Conservation (phyloP, 106 monocot genomes). For the Dendrobium huoshanense region DNA sequence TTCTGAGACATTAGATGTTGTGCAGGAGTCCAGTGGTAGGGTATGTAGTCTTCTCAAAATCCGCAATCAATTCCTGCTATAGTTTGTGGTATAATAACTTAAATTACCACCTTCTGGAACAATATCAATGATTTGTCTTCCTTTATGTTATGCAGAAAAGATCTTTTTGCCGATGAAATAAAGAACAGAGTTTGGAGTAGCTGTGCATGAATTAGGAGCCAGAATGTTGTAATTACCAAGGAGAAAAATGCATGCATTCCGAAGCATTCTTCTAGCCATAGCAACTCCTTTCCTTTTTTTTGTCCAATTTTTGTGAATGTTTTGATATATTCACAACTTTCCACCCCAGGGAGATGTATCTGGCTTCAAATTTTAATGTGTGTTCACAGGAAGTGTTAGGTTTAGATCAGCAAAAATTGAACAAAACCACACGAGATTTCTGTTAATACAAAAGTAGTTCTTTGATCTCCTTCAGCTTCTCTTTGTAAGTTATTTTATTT, state of each 20-base stretch:
- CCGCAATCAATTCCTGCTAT: not conserved
- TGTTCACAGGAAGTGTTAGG: not conserved
- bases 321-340: not conserved
- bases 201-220: conserved; percentile 5
- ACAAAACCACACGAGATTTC: not conserved
- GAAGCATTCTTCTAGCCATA: too few relatives aligned
- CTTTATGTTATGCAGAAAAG: conserved; percentile 16
- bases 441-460: not conserved
- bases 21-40: conserved; percentile 30
- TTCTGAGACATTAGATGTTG: conserved; percentile 40
- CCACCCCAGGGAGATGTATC: not conserved
- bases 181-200: conserved; percentile 1
- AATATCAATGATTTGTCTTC: not conserved
- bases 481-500: not conserved
- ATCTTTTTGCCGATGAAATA: conserved; percentile 10
- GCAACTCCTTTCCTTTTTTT: too few relatives aligned
- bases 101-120: not conserved
- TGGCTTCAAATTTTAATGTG: not conserved
- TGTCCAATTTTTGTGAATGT: not conserved
- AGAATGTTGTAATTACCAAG: not conserved
- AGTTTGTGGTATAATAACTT: not conserved
- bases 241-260: too few relatives aligned
- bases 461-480: not conserved
- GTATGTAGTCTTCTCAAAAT: conserved; percentile 25
- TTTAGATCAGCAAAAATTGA: not conserved